Base-by-base conservation (phyloP, 805 yeast species). In the Metschnikowia corniflorae region DNA sequence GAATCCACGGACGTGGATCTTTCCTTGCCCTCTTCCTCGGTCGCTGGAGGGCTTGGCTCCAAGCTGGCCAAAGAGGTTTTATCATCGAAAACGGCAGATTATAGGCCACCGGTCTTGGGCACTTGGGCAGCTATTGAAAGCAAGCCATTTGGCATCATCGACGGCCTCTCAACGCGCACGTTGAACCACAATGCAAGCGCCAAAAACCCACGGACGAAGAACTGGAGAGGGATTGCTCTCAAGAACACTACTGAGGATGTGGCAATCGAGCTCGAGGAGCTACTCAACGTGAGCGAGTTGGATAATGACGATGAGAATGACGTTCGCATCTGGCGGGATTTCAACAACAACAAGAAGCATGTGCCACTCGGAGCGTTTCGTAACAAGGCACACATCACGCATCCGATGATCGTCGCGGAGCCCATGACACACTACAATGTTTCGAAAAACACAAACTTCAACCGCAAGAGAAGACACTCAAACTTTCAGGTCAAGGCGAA, bases 1-100 rank as follows among this genome's bases (percentile, higher is more conserved):
- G 96, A 89, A 50, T 86, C 95, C 12, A 93, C 98, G 0, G 98
- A 91, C 58, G 96, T 87, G 44, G 97, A 91, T 54, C 73, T 77
- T n/a, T 72, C 81, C 13, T 61, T 91, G 29, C 96, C 97, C 4
- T 78, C 82, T 5, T 68, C 83, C 3, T 68, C 77, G 13, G 77
- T 71, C 39, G 67, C 63, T 40, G 72, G 77, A 26, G 54, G 52
- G 16, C 39, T 58, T 7, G 94, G 95, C 2, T 74, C 84, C 8
- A 84, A 86, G 49, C 82, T 86, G n/a, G 82, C 81, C n/a, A 88
- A 91, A 46, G 97, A 91, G 59, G 86, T 91, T 5, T 75, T 91
- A n/a, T 82, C 95, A 5, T 82, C 95, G 1, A 82, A 88, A 33
- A 80, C 83, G 5, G 83, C 86, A 16, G 87, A 89, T 35, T 78